phyloP scores from a whole-genome alignment of 306 rosid species.

The Castanea crenata region DNA sequence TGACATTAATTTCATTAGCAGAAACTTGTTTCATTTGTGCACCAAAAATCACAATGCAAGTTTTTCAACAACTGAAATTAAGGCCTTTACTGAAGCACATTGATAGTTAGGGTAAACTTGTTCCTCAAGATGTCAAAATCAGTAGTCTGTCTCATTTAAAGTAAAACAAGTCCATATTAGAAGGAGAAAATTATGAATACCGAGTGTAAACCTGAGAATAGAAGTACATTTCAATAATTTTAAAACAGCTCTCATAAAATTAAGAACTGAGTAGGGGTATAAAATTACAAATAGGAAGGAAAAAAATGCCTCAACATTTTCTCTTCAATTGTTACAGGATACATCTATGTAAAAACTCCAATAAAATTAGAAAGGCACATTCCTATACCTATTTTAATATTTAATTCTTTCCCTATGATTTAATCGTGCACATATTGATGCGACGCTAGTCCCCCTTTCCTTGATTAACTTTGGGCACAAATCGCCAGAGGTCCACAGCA shows the following conservation, averaged over 20 bases:
- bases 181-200: not conserved
- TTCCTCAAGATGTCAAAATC: not conserved
- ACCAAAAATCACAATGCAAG: not conserved
- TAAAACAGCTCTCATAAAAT: not conserved
- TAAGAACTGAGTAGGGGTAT: not conserved
- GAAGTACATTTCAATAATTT: not conserved
- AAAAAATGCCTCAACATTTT: not conserved
- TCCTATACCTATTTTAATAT: not conserved
- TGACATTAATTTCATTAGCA: too few relatives aligned
- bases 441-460: slow-evolving; percentile 25
- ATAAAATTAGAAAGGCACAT: not conserved
- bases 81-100: not conserved
- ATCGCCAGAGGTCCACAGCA: slow-evolving; percentile 93
- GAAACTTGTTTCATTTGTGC: not conserved
- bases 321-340: not conserved
- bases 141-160: not conserved
- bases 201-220: not conserved
- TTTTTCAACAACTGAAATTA: not conserved
- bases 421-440: slow-evolving; percentile 5
- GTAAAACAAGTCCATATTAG: not conserved
- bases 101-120: not conserved
- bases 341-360: not conserved
- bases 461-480: slow-evolving; percentile 52
- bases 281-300: not conserved
- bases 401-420: slow-evolving; percentile 12